Evolutionary conservation across 352 stramenopile genomes (phyloP), one percentile per base, ranked within the genome.

Genomic region (Pythium chondricola): DNA sequence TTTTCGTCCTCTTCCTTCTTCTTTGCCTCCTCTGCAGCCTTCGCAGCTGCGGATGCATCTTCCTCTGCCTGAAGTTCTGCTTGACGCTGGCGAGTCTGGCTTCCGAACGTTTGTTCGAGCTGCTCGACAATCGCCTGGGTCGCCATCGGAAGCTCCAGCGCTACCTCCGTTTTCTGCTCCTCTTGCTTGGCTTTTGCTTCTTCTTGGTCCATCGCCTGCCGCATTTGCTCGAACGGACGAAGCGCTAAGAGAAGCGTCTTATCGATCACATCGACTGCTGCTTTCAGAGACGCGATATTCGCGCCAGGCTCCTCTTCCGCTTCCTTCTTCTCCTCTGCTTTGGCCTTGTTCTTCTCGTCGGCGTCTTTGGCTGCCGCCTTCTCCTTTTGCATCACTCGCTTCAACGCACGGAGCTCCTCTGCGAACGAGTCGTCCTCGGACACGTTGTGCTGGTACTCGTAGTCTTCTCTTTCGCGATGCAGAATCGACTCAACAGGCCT

Each of bases 161-260:
- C 25, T 1, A 18, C 24, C 6, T 1, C 21, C 1, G 38, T 9
- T n/a, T 44, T 44, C 24, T 47, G 31, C 20, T 61, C 45, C 7
- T 30, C 29, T 24, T 48, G 41, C 8, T 42, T 33, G 25, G 52
- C 41, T 1, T 52, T 13, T 0, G 48, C 52, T 8, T 73, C 56
- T 13, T 55, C 46, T 13, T 65, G 45, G 8, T 75, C 58, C n/a
- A 69, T 44, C 35, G 71, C 64, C 27, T 64, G 56, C 26, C 51
- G 51, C 27, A 59, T 49, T 6, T 62, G 58, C 37, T 82, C 64
- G 21, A 85, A 83, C 13, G 74, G 74, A 29, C 74, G 71, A 3
- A 83, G 36, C 5, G 71, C 71, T 21, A 81, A 52, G 3, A 78
- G 43, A 9, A 85, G 42, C 9, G 58, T 56, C 26, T 72, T 63